Evolutionary conservation across 176 grass and related monocot species (phyloP), one percentile per base, ranked within the genome.

Genomic region (Juncus inflexus): DNA sequence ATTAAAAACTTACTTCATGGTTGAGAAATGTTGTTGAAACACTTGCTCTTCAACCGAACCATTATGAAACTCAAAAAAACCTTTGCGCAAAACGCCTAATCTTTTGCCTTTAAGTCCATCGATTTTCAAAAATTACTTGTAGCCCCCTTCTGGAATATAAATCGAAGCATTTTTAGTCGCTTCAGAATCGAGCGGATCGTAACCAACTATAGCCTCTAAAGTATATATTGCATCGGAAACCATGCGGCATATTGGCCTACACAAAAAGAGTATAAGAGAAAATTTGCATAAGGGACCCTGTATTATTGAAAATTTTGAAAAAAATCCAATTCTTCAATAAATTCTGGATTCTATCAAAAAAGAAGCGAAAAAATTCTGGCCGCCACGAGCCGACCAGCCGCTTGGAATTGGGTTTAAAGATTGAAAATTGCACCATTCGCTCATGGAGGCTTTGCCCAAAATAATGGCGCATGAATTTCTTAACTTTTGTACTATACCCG

Each of bases 351-450:
- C 83, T 95, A 47, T 63, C 6, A 28, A 40, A 3, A 49, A 74
- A 61, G 28, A 35, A 4, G 35, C 14, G 52, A 82, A 53, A 47
- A 47, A 47, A 47, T 47, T 47, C 9, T 87, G 80, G 4, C 86
- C 86, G 35, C 73, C 83, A 57, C 81, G 86, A 61, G 83, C 80
- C 69, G 86, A 84, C 86, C 90, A 95, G 16, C 78, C 86, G 73
- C 72, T 81, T 55, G 80, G 77, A 15, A 86, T 68, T 5, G 43
- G 1, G 52, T 65, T 37, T 42, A 64, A 61, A 6, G 58, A 80
- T 15, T 86, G 83, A 78, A 95, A 95, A 61, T 84, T 76, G 7
- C 73, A 88, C 83, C 90, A 95, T 64, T 95, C 90, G 38, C 80
- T 83, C 56, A 90, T 76, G 83, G 80, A 90, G 5, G 86, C 71